These are phyloP conservation scores for Sporothrix brasiliensis DNA, from an alignment of 2,329 filamentous ascomycete species.

Conservation along the genomic window DNA sequence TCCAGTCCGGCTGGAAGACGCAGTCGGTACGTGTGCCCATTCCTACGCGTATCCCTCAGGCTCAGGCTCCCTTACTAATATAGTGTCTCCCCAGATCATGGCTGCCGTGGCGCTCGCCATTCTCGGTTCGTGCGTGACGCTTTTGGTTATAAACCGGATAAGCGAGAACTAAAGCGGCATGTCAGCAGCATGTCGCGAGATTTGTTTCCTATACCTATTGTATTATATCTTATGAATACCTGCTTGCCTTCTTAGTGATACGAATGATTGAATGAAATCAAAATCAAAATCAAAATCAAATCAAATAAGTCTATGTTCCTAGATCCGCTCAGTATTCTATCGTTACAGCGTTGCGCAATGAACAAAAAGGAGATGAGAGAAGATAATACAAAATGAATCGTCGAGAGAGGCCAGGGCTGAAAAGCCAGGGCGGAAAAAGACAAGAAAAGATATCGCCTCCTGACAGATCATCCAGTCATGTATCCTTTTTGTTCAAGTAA, in stretches of 20 bases:
- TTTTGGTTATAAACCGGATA: constrained; percentile 57
- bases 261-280: background rate
- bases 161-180: constrained; percentile 35
- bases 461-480: background rate
- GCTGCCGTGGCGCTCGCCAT: constrained; percentile 64
- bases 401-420: too few species aligned
- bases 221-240: background rate
- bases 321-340: constrained; percentile 8
- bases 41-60: too few species aligned
- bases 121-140: constrained; percentile 65
- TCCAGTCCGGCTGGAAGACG: constrained; percentile 93
- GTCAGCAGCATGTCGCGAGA: too few species aligned
- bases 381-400: background rate
- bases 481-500: background rate
- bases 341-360: background rate
- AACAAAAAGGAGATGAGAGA: background rate
- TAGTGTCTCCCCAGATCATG: constrained; percentile 54
- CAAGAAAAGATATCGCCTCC: background rate
- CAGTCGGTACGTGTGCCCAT: constrained; percentile 64
- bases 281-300: background rate
- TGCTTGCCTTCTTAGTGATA: background rate
- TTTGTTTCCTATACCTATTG: background rate
- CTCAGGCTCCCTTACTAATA: background rate
- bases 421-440: background rate
- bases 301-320: constrained; percentile 5